phyloP scores from a whole-genome alignment of 495 filamentous ascomycete species.

The Saxophila tyrrhenica region DNA sequence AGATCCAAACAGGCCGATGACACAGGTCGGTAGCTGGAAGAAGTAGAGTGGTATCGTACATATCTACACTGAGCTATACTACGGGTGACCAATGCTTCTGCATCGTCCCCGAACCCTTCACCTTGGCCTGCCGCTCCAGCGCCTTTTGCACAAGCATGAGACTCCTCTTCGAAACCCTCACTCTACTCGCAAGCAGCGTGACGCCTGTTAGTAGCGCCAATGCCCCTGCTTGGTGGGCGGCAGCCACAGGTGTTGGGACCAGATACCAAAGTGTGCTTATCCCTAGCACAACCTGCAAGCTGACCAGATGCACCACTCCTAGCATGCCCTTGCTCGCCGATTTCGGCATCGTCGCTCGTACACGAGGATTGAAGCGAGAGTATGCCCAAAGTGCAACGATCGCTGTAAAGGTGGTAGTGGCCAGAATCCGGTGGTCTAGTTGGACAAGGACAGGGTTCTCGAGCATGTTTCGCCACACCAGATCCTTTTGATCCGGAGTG shows the following conservation, averaged over 20 bases:
- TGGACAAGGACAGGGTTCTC: conserved; percentile 94
- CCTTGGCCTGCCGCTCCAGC: not conserved
- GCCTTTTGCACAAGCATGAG: conserved; percentile 7
- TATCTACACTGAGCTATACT: not conserved
- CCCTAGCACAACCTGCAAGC: conserved; percentile 70
- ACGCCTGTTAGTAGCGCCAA: conserved; percentile 75
- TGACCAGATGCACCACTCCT: conserved; percentile 73
- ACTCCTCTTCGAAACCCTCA: conserved; percentile 40
- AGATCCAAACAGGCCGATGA: not conserved
- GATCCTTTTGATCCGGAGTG: conserved; percentile 58
- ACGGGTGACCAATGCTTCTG: not conserved
- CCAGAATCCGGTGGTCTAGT: conserved; percentile 87
- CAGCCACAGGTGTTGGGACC: conserved; percentile 76
- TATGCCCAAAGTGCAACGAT: conserved; percentile 70
- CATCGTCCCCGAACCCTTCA: not conserved
- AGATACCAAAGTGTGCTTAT: conserved; percentile 87
- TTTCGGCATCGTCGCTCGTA: conserved; percentile 48
- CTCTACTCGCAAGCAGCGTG: conserved; percentile 58
- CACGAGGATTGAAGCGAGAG: conserved; percentile 47
- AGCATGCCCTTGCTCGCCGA: conserved; percentile 57
- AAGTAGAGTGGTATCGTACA: not conserved
- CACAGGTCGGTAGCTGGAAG: too few species aligned
- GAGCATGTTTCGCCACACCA: conserved; percentile 92
- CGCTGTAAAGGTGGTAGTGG: conserved; percentile 74
- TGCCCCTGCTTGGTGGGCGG: conserved; percentile 85